Evolutionary conservation across 345 rosid species (phyloP), one percentile per base, ranked within the genome.

Genomic region (Chamaenerion angustifolium): DNA sequence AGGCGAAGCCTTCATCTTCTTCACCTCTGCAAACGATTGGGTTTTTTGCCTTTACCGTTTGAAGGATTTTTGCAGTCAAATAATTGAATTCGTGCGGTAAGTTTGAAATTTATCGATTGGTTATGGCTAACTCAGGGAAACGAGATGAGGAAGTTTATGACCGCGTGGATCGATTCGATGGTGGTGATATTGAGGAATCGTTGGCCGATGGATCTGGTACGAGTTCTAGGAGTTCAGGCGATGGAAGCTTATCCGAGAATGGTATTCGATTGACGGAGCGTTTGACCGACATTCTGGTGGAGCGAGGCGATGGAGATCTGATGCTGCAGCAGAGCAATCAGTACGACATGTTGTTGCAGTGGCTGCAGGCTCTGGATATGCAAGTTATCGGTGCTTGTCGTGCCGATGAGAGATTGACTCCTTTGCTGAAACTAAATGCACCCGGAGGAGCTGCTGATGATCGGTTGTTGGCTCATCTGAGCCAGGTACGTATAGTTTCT

Each of bases 301-400:
- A 64, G 10, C 71, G 73, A 16, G 76, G 71, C 45, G 82, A 76
- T 21, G 77, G 80, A 18, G 96, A 80, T 56, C 78, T 81, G 75
- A 37, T 84, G 64, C 67, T 83, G 54, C 86, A 80, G 15, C 62
- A 61, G 12, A 75, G 65, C 64, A 81, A 62, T 62, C 75, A 82
- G 13, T 95, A 80, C 61, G 90, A 77, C 60, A 84, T 71, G 69
- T 80, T 93, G 61, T 45, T 88, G 63, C 73, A 68, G 75, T 93
- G 99, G 99, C 62, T 93, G 12, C 96, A 73, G 54, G 90, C 96
- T 51, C 74, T 93, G 59, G 96, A 93, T 68, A 56, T 85, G 80
- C 99, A 88, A 50, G 84, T 93, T 12, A 56, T 82, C 44, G 99
- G 99, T 15, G 96, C 96, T 16, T 93, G 99, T 66, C 73, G 99